Evolutionary conservation across 768 basidiomycete species (phyloP).

Genomic region (Mycena rebaudengoi): DNA sequence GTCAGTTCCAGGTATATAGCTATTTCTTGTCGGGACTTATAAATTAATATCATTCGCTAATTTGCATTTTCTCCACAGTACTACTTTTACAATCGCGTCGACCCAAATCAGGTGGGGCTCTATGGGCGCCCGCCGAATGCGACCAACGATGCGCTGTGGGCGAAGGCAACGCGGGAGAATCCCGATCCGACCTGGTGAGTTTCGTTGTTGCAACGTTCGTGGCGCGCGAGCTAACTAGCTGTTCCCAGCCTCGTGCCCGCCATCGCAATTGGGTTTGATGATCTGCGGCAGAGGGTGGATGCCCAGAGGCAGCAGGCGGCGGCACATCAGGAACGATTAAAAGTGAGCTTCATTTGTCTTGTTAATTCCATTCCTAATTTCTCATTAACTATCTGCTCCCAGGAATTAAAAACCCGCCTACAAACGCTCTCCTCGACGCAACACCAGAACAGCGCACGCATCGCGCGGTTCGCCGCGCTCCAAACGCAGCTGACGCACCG

Average conservation of each 20-base stretch:
- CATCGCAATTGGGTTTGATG: slow-evolving; percentile 85
- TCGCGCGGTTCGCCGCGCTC: slow-evolving; percentile 65
- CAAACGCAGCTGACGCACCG: slow-evolving; percentile 79
- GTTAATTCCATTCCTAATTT: not conserved
- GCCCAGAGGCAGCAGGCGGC: slow-evolving; percentile 74
- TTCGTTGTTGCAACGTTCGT: slow-evolving; percentile 4
- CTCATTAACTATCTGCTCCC: slow-evolving; percentile 11
- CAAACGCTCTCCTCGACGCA: slow-evolving; percentile 67
- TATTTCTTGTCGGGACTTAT: too few species aligned
- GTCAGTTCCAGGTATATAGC: slow-evolving; percentile 78
- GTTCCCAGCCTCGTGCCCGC: slow-evolving; percentile 22
- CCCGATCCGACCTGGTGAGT: slow-evolving; percentile 81
- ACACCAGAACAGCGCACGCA: slow-evolving; percentile 70
- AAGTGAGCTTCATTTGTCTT: slow-evolving; percentile 48
- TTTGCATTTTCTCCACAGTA: slow-evolving; percentile 63
- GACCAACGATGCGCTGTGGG: slow-evolving; percentile 77
- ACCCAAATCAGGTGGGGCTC: slow-evolving; percentile 67
- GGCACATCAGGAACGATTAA: slow-evolving; percentile 72
- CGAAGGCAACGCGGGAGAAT: slow-evolving; percentile 81
- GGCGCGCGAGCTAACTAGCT: too few species aligned
- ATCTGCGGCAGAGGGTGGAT: slow-evolving; percentile 80
- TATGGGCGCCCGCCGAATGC: slow-evolving; percentile 81
- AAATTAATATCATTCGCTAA: too few species aligned
- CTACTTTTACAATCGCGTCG: slow-evolving; percentile 86
- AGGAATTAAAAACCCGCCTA: slow-evolving; percentile 76